Percentiles rank a stretch among this genome's conserved stretches.
phyloP scores from a whole-genome alignment of 768 basidiomycete genomes.

The Leccinum aurantiacum region DNA sequence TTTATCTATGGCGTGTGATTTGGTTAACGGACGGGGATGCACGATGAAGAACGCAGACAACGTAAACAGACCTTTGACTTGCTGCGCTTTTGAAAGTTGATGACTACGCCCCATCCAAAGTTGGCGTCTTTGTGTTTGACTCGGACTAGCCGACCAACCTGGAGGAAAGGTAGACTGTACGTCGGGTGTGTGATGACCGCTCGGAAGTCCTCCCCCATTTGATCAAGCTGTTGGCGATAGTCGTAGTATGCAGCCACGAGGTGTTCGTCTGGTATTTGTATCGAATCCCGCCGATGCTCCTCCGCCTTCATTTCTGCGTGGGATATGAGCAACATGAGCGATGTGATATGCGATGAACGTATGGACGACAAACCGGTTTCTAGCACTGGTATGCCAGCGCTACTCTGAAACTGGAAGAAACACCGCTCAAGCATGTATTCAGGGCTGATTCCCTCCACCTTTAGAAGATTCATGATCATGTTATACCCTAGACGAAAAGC shows the following conservation, averaged over 20 bases:
- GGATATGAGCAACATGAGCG: constrained; percentile 7
- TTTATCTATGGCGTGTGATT: constrained; percentile 45
- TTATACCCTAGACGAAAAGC: constrained; percentile 99
- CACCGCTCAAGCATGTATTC: constrained; percentile 98
- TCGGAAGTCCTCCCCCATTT: constrained; percentile 84
- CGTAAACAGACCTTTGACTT: constrained; percentile 64
- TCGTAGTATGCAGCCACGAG: constrained; percentile 90
- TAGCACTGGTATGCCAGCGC: constrained; percentile 79
- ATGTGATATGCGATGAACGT: not conserved
- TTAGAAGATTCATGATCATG: constrained; percentile 97
- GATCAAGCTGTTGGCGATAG: constrained; percentile 87
- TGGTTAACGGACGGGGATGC: not conserved
- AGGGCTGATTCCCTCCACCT: constrained; percentile 97
- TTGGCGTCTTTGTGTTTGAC: constrained; percentile 83
- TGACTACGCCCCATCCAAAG: constrained; percentile 95
- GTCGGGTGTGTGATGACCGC: constrained; percentile 94
- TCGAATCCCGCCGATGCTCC: constrained; percentile 61
- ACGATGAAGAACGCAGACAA: constrained; percentile 3
- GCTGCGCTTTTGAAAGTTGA: constrained; percentile 87
- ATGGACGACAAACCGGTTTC: constrained; percentile 65
- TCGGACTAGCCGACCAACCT: constrained; percentile 89
- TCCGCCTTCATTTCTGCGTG: constrained; percentile 68
- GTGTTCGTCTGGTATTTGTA: constrained; percentile 80
- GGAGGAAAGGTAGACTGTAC: constrained; percentile 92
- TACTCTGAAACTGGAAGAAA: constrained; percentile 99